Base-by-base conservation (phyloP, 2,329 filamentous ascomycete species). In the Aspergillus vadensis region DNA sequence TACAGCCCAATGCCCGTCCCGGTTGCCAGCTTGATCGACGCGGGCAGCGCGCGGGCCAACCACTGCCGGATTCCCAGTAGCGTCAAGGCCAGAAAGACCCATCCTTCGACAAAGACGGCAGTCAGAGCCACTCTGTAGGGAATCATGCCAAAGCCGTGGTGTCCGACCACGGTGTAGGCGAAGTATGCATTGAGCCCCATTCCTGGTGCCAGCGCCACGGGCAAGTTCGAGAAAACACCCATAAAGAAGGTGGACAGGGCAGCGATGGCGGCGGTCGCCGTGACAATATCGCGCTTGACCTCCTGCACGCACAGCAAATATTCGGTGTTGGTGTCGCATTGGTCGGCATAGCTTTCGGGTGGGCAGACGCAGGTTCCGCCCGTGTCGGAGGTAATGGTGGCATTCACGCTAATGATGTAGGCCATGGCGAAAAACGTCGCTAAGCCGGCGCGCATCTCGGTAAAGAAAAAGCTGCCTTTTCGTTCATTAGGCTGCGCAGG, bases 111-210 rank as follows among this genome's bases (percentile, higher is more conserved):
- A 72, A 96, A 96, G 66, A 95, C 92, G 57, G 92, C 91, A 4
- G 91, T 95, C 39, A 96, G 79, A 36, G 92, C 92, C 44, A 93
- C 83, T 56, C 84, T 76, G 72, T 91, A 96, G 1, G 91, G 86
- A 8, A 96, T 87, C 38, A 83, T 81, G 2, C 91, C 91, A 21
- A 81, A 84, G 47, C 91, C 92, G 72, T 93, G 88, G 70, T 82
- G 86, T 3, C 92, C 92, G 59, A 96, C 91, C 48, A 91, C 88
- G 0, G 86, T 90, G 72, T 90, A 96, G 25, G 91, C 85, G 72
- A 96, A 96, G 75, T 96, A 96, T 17, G 91, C 91, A 71, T 96
- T 96, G 58, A 96, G 76, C 25, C 92, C 89, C 89, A 92, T 91
- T 39, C 89, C 89, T 15, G 89, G 89, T 6, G 88, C 89, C 47